Conservation (phyloP, 441 rosid species). For the Populus hybrid region DNA sequence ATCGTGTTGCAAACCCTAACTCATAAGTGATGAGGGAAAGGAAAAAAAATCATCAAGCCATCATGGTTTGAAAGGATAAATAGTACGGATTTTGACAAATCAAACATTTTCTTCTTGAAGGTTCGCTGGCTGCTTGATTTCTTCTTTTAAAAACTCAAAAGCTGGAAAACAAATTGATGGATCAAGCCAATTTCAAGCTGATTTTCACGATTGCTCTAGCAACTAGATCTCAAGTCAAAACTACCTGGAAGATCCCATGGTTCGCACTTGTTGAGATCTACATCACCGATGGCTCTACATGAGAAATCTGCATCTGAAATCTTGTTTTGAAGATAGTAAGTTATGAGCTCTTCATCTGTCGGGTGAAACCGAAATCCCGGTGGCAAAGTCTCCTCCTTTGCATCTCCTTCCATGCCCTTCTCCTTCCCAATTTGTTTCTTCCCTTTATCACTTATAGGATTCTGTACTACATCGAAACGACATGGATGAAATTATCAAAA, state of each 20-base stretch:
- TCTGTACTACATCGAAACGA: too few relatives aligned
- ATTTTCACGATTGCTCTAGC: not conserved
- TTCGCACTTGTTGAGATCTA: conserved; percentile 89
- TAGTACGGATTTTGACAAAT: not conserved
- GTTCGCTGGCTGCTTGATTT: not conserved
- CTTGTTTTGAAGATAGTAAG: conserved; percentile 30
- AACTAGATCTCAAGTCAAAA: not conserved
- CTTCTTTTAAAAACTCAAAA: not conserved
- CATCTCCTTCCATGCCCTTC: too few relatives aligned
- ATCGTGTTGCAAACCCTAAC: too few relatives aligned
- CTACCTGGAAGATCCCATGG: conserved; percentile 97
- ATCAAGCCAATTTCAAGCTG: not conserved
- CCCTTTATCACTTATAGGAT: too few relatives aligned
- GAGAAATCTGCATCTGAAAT: conserved; percentile 59
- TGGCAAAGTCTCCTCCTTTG: too few relatives aligned
- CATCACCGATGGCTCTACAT: conserved; percentile 73
- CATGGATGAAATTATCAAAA: too few relatives aligned
- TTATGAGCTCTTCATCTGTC: too few relatives aligned
- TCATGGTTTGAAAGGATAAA: not conserved
- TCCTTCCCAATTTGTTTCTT: too few relatives aligned
- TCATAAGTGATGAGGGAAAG: too few relatives aligned
- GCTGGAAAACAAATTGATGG: not conserved
- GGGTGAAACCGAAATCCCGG: too few relatives aligned
- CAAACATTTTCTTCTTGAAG: not conserved
- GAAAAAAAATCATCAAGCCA: not conserved